Conservation (phyloP, 108 stramenopile genomes). For the Cyclotella choctawhatcheeana region DNA sequence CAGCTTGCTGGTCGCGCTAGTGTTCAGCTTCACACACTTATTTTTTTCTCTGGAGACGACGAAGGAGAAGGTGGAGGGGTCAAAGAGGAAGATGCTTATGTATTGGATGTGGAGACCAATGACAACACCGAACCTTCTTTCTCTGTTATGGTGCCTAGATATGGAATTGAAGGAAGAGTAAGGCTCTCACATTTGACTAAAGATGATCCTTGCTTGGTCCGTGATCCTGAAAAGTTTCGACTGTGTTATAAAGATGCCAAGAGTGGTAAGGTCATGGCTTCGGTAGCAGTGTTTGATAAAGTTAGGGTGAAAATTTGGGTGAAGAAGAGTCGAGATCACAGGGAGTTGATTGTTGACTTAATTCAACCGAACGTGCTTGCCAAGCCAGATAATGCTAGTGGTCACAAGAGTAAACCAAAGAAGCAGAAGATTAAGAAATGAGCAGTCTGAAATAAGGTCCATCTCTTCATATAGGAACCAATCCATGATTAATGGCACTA, state of each 20-base stretch:
- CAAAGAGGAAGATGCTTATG: conserved; percentile 91
- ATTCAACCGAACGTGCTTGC: conserved; percentile 52
- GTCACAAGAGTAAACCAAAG: conserved; percentile 29
- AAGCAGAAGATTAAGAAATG: conserved; percentile 35
- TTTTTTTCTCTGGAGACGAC: conserved; percentile 87
- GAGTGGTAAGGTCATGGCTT: conserved; percentile 41
- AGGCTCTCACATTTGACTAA: conserved; percentile 53
- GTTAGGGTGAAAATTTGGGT: conserved; percentile 86
- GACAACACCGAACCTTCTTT: conserved; percentile 70
- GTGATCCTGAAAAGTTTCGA: conserved; percentile 68
- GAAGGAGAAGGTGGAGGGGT: conserved; percentile 62
- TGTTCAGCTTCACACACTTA: conserved; percentile 90
- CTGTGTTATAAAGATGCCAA: conserved; percentile 60
- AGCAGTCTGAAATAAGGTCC: not conserved
- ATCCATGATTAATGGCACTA: too few species aligned
- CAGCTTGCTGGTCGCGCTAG: conserved; percentile 95
- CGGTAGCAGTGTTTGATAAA: conserved; percentile 90
- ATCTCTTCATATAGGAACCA: too few species aligned
- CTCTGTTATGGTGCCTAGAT: conserved; percentile 94
- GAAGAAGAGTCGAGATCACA: conserved; percentile 61
- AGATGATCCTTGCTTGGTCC: conserved; percentile 55
- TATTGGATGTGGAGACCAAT: conserved; percentile 85
- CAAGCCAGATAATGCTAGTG: conserved; percentile 13
- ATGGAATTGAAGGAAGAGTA: conserved; percentile 97
- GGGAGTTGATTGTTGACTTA: conserved; percentile 79